Evolutionary conservation across 495 filamentous ascomycete species (phyloP), one percentile per base, ranked within the genome.

Genomic region (Sporormia fimetaria): DNA sequence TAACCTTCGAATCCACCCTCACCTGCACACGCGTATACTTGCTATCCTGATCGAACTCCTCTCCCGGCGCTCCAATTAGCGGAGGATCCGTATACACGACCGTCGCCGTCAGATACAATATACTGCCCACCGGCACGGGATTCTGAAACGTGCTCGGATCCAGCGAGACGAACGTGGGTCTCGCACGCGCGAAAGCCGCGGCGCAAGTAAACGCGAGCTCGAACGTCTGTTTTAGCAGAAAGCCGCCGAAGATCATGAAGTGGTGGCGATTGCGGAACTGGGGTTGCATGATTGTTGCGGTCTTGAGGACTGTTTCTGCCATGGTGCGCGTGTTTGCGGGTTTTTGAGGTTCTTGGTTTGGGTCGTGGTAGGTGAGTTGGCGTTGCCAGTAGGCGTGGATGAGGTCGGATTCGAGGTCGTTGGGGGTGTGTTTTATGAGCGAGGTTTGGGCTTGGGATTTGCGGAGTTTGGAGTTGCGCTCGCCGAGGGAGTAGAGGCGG

Each of bases 181-280:
- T 67, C 0, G 71, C 65, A 56, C 86, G 82, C 0, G 83, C 72
- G 48, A 83, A 82, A 3, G 78, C 75, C 0, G 84, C 81, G n/a
- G 78, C 81, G 56, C 81, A 85, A 59, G 79, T 84, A 63, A 92
- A 92, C n/a, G 84, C 82, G 1, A 92, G 69, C 60, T 92, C 84
- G 53, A 87, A 87, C 3, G 80, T 80, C 46, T 80, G 74, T 56
- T 85, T 85, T 0, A 92, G 67, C 0, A 88, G 73, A 58, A 83
- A 87, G 14, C 84, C 84, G 16, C 84, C 84, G 54, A 88, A 92
- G 35, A 92, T 86, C 83, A 86, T 87, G 65, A 86, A 87, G 51
- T 83, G 80, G 63, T 88, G 82, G 2, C 82, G 67, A 59, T 88
- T 88, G 23, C 83, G 76, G 55, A 84, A 76, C 59, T 88, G 83